These are phyloP conservation scores for Saccharomycopsis fibuligera DNA, from an alignment of 805 yeast genomes.

Conservation along the genomic window DNA sequence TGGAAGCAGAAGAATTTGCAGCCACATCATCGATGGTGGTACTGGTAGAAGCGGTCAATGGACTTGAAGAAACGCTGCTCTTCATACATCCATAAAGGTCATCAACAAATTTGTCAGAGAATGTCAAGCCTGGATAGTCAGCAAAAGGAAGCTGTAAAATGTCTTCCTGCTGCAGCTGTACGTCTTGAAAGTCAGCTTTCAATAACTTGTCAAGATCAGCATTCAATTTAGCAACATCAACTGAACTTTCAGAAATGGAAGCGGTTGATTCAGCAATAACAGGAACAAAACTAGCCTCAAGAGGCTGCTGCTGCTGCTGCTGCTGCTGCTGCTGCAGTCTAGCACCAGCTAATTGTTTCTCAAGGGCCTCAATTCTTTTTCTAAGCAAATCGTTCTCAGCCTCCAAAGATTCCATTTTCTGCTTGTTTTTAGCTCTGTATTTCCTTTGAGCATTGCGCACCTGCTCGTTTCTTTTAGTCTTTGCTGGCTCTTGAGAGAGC, in stretches of 20 bases:
- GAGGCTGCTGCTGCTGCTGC: not conserved
- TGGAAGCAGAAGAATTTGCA: not conserved
- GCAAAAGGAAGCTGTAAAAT: too few relatives aligned
- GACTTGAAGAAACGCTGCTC: not conserved
- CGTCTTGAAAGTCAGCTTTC: too few relatives aligned
- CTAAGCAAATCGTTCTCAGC: not conserved
- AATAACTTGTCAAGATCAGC: too few relatives aligned
- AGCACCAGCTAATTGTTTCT: not conserved
- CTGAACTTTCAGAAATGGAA: not conserved
- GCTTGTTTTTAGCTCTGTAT: conserved; percentile 28
- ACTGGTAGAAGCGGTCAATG: not conserved
- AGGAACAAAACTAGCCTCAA: not conserved
- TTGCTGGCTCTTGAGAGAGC: conserved; percentile 62
- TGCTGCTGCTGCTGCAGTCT: not conserved
- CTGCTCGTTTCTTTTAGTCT: conserved; percentile 10
- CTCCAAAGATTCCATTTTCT: conserved; percentile 6
- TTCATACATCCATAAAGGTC: not conserved
- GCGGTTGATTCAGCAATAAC: not conserved
- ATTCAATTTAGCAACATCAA: not conserved
- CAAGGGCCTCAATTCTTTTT: not conserved
- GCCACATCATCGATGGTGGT: too few relatives aligned
- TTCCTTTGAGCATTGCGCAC: conserved; percentile 13
- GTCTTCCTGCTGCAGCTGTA: too few relatives aligned
- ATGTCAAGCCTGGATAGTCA: too few relatives aligned
- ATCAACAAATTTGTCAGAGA: conserved; percentile 1